Evolutionary conservation across 176 grass and related monocot genomes (phyloP).

Genomic region (Dendrocalamus sinicus): DNA sequence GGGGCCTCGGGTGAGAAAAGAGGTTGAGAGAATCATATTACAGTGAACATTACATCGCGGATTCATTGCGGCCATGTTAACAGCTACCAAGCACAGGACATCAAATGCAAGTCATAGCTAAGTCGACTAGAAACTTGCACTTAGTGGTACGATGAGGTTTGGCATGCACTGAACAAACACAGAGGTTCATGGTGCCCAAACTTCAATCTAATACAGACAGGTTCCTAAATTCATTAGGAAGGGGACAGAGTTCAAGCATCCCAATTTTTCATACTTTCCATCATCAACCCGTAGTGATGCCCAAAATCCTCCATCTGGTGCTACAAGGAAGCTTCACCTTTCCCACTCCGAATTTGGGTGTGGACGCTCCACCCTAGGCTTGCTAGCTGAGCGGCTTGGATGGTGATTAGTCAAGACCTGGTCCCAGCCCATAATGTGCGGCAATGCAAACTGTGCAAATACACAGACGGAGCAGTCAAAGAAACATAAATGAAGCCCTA

Average conservation of each 20-base stretch:
- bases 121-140: not conserved
- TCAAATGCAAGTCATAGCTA: not conserved
- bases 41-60: not conserved
- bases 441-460: constrained; percentile 69
- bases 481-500: constrained; percentile 1
- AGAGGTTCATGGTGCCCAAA: not conserved
- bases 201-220: not conserved
- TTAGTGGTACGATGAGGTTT: not conserved
- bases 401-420: constrained; percentile 51
- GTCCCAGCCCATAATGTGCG: constrained; percentile 81
- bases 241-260: constrained; percentile 15
- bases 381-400: constrained; percentile 36
- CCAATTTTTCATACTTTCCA: not conserved
- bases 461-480: not conserved
- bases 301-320: not conserved
- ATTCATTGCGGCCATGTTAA: not conserved
- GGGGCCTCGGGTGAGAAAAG: too few relatives aligned
- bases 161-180: constrained; percentile 19
- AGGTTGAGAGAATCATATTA: not conserved
- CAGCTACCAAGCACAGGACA: not conserved
- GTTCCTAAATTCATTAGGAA: not conserved
- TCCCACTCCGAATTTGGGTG: constrained; percentile 71
- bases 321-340: constrained; percentile 51
- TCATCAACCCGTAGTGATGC: not conserved
- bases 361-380: constrained; percentile 47